These are phyloP conservation scores for Aspergillus sp. DNA, from an alignment of 2,329 filamentous ascomycete genomes.

Conservation along the genomic window DNA sequence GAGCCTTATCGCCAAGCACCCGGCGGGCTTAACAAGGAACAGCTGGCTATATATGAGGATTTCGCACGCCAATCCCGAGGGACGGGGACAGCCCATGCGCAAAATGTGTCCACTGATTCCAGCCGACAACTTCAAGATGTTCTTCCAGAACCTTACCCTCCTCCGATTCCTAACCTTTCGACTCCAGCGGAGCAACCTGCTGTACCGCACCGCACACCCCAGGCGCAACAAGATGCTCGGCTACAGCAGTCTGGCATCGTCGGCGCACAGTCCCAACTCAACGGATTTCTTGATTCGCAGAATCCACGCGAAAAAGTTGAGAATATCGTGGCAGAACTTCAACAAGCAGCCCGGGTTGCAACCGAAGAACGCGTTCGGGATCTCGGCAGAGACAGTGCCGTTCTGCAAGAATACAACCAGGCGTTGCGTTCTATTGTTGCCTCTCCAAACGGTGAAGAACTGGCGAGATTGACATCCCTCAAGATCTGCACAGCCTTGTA, in stretches of 20 bases:
- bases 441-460: slow-evolving; percentile 56
- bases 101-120: slow-evolving; percentile 57
- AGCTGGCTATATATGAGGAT: slow-evolving; percentile 94
- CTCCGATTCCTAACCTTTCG: slow-evolving; percentile 59
- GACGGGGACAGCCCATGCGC: slow-evolving; percentile 54
- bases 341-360: slow-evolving; percentile 56
- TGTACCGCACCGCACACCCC: slow-evolving; percentile 57
- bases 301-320: slow-evolving; percentile 55
- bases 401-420: slow-evolving; percentile 60
- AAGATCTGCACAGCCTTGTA: slow-evolving; percentile 59
- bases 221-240: slow-evolving; percentile 49
- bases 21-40: slow-evolving; percentile 80
- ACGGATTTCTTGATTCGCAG: slow-evolving; percentile 60
- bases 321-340: slow-evolving; percentile 56
- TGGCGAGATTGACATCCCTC: slow-evolving; percentile 57
- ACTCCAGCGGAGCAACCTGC: slow-evolving; percentile 63
- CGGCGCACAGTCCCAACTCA: slow-evolving; percentile 51
- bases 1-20: slow-evolving; percentile 87
- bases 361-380: slow-evolving; percentile 59
- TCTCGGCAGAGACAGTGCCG: slow-evolving; percentile 53
- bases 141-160: slow-evolving; percentile 60
- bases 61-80: slow-evolving; percentile 83
- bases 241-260: slow-evolving; percentile 40
- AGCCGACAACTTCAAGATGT: slow-evolving; percentile 63
- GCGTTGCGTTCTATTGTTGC: slow-evolving; percentile 54